A percentile compares a stretch with the other conserved stretches of the same genome.
Conservation (phyloP, 1,284 basidiomycete species). For the Sporisorium iseilematis-ciliati region DNA sequence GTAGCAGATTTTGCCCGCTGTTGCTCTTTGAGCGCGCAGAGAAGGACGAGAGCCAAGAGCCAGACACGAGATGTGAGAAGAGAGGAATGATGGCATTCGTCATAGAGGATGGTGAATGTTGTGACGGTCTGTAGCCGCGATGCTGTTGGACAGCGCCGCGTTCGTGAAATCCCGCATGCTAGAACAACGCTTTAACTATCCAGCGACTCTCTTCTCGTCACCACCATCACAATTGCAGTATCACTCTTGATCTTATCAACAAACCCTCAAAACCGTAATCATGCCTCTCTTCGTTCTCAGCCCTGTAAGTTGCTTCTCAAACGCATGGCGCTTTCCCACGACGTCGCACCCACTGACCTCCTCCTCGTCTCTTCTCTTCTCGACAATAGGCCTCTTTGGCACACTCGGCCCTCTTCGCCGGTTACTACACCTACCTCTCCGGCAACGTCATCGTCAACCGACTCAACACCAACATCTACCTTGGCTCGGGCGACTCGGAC, state of each 20-base stretch:
- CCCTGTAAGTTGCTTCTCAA: conserved; percentile 43
- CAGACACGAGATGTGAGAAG: too few species aligned
- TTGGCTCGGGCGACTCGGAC: conserved; percentile 50
- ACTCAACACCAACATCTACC: conserved; percentile 58
- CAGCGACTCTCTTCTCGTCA: not conserved
- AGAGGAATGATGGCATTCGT: conserved; percentile 2
- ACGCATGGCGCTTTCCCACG: not conserved
- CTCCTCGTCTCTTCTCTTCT: conserved; percentile 2
- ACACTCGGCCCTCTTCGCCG: conserved; percentile 68
- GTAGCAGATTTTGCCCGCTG: not conserved
- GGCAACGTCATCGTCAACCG: conserved; percentile 58
- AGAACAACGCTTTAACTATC: not conserved
- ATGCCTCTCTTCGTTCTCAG: conserved; percentile 70
- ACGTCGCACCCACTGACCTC: not conserved
- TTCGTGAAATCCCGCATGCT: not conserved
- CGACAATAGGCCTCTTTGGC: conserved; percentile 64
- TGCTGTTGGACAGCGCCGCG: too few species aligned
- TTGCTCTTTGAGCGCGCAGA: not conserved
- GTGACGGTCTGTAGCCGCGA: too few species aligned
- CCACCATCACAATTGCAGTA: conserved; percentile 12
- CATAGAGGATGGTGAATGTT: not conserved
- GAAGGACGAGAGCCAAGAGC: not conserved
- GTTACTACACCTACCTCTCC: conserved; percentile 66
- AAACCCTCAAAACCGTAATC: not conserved
- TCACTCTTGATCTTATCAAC: not conserved